Base-by-base conservation (phyloP, 2,329 filamentous ascomycete genomes). In the Apiospora sp. region DNA sequence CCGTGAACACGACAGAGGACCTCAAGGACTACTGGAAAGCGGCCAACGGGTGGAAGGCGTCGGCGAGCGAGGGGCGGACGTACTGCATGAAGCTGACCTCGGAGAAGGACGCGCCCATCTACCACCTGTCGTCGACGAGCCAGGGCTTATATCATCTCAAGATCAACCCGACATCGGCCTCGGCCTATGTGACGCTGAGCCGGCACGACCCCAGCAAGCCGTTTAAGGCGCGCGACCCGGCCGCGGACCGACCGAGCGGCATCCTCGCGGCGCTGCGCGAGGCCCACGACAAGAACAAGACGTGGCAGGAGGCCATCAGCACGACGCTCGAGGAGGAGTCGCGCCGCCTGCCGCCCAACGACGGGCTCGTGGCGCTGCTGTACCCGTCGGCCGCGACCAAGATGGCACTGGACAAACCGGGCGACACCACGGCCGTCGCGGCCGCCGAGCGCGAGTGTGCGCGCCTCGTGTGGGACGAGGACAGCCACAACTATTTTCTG, bases 371-470 rank as follows among this genome's bases (percentile, higher is more conserved):
- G 7, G 92, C 93, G 1, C 85, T 92, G 0, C 86, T 93, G 19
- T 93, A 93, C 82, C 93, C 93, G 1, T 83, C 85, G 1, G 89
- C 91, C 0, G 91, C 91, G 16, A 89, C 91, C 0, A 89, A 88
- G 64, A 87, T 91, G 80, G 92, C 90, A 1, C 83, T 91, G 1
- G 90, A 92, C 72, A 86, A 87, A 37, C 83, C 91, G 3, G 85
- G 88, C 61, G 90, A 93, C 78, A 85, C 87, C 2, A 84, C 87
- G 0, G 87, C 92, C 13, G 86, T 91, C 4, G 86, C 86, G 72
- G 88, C 91, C 46, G 92, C 92, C 0, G 90, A 93, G 79, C 87
- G 88, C 44, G 92, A 94, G 82, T 91, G 90, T 76, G 93, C 90
- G 34, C 87, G 91, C 2, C 87, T 95, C 2, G 89, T 93, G n/a